Percentiles rank a stretch among this genome's conserved stretches.
Evolutionary conservation across 192 early-diverging fungal species (phyloP).

Genomic region (Linnemannia schmuckeri): DNA sequence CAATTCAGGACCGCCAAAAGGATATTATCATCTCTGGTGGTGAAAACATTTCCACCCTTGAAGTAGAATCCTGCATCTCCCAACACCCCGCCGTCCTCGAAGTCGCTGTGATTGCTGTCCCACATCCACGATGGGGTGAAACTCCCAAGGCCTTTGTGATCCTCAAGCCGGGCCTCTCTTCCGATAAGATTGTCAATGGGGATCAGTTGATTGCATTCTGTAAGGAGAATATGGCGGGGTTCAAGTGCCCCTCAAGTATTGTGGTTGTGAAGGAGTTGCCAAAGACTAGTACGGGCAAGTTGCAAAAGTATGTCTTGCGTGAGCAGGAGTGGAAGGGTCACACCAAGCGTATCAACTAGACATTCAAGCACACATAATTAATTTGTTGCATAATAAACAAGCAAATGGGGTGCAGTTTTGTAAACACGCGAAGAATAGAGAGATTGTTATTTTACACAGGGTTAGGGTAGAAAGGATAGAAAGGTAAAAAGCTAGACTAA

Average conservation of each 20-base stretch:
- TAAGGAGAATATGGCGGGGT: constrained; percentile 62
- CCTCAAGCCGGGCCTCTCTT: constrained; percentile 49
- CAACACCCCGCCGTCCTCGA: constrained; percentile 65
- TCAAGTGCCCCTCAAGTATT: constrained; percentile 64
- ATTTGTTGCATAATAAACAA: neutral
- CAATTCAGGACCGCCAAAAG: constrained; percentile 70
- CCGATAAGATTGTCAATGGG: constrained; percentile 33
- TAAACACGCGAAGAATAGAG: neutral
- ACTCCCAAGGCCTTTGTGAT: constrained; percentile 69
- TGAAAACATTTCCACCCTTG: constrained; percentile 71
- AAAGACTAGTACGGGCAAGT: constrained; percentile 65
- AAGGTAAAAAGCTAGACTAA: neutral
- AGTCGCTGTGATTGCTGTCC: constrained; percentile 67
- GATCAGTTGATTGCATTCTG: constrained; percentile 56
- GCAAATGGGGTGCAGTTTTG: neutral
- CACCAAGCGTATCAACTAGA: constrained; percentile 53
- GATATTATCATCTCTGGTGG: constrained; percentile 76
- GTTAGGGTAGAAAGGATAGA: neutral
- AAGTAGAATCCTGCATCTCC: constrained; percentile 67
- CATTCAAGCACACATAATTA: neutral
- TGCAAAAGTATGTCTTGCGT: constrained; percentile 68
- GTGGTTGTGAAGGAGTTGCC: constrained; percentile 63
- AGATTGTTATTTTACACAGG: constrained; percentile 2
- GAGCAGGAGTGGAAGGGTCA: constrained; percentile 62
- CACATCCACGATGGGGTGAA: constrained; percentile 73